Evolutionary conservation across 768 basidiomycete genomes (phyloP), one percentile per base, ranked within the genome.

Genomic region (Gelatoporia subvermispora): DNA sequence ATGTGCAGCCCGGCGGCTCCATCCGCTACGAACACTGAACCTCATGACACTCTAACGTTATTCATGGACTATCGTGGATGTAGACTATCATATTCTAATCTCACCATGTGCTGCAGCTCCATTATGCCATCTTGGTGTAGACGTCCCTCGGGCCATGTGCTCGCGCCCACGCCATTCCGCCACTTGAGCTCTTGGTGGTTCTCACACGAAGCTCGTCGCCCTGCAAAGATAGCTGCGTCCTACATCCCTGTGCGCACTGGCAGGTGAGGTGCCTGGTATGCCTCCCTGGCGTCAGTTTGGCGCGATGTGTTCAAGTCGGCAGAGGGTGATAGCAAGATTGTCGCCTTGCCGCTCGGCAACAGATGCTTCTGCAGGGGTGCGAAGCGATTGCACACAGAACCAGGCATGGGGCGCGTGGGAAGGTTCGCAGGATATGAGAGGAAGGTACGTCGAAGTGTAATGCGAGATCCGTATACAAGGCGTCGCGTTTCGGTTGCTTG

Each of bases 21-120:
- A 38, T 38, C n/a, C 49, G 38, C 25, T 47, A 47, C 31, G 54
- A 55, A 43, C 50, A 55, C 50, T 42, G 48, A 23, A 40, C 45
- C 45, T 39, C 43, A 35, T 24, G 41, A 23, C 28, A 16, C 24
- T 41, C n/a, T 51, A 48, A 48, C 43, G 45, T 51, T 55, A 55
- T 51, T 55, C 16, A 40, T 40, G 47, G 44, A 50, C 39, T 48
- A 45, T 47, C 46, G 45, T 46, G 53, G 47, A 45, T 49, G 20
- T 20, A 20, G 15, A 38, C 37, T 38, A 38, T 20, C 4, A 20
- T 38, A 38, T n/a, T 38, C 37, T 38, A 38, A 51, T 55, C 47
- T 42, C 43, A 48, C n/a, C 24, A 51, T 48, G 53, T 54, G 48
- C 42, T 25, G 45, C 50, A 54, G 5, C 28, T 31, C 28, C 28